Evolutionary conservation across 2,329 filamentous ascomycete species (phyloP), one percentile per base, ranked within the genome.

Genomic region (Fusarium sp.): DNA sequence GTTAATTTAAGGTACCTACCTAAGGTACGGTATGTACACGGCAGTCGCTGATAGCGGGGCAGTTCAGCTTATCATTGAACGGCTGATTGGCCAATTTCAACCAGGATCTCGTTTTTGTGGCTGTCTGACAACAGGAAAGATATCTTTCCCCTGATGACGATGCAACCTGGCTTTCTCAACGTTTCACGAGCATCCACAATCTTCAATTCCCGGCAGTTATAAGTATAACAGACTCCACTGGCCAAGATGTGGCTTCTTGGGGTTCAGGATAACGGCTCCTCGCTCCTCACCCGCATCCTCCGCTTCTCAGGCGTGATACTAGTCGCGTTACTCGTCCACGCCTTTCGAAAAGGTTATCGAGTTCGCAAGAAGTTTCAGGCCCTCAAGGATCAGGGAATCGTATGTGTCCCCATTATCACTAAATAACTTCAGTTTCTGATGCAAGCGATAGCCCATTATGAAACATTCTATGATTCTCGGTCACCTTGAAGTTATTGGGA

Each of bases 381-480:
- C 53, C 39, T 69, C 9, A 38, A 57, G 36, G 38, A 51, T 17
- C 50, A 69, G 17, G 66, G 58, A 8, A 69, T 69, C 42, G 57
- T 69, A 55, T 36, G 57, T 38, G 22, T n/a, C 8, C 8, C 24
- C 6, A 8, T 18, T 6, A 8, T 8, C 10, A 1, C 24, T 18
- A 12, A 1, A 22, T 7, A 13, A 14, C 2, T 7, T 3, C 15
- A 15, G 20, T 18, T 5, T 38, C 66, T 70, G 8, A 70, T 28
- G 14, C 20, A 8, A 44, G 32, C 18, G 3, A 38, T 10, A 75
- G 69, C 73, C 73, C 17, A 65, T 71, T 3, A 75, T 75, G 45
- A 70, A 75, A 42, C 69, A 73, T 57, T 75, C 72, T n/a, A 71
- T 75, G 66, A 53, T 75, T 15, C 28, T 75, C 8, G 73, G 73